Evolutionary conservation across 1,284 basidiomycete genomes (phyloP).

Genomic region (Cryptococcus hybrid): DNA sequence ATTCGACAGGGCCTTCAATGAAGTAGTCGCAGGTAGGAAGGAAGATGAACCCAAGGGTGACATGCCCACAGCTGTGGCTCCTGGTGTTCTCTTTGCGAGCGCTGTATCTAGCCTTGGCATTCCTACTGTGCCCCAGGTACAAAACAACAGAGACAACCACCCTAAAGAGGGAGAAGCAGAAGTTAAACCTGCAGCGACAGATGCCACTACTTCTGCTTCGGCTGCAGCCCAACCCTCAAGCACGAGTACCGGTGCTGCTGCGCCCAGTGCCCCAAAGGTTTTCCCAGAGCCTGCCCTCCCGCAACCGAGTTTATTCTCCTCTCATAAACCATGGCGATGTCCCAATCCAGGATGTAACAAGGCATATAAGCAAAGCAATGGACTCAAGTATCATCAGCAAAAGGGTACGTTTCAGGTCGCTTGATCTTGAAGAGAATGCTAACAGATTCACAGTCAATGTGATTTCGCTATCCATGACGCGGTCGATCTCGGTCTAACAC

Average conservation of each 20-base stretch:
- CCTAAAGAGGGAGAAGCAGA: conserved; percentile 2
- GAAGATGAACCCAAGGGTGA: conserved; percentile 5
- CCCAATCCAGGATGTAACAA: conserved; percentile 98
- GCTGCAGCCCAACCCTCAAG: background rate
- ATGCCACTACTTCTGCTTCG: conserved; percentile 4
- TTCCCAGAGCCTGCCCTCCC: conserved; percentile 34
- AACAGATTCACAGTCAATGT: conserved; percentile 62
- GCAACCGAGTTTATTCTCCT: conserved; percentile 51
- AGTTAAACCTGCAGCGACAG: background rate
- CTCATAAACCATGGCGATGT: conserved; percentile 88
- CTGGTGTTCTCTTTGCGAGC: conserved; percentile 41
- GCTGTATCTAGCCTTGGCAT: conserved; percentile 36
- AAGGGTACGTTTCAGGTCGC: conserved; percentile 30
- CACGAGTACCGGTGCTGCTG: conserved; percentile 6
- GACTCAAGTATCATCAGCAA: conserved; percentile 94
- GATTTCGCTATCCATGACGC: conserved; percentile 80
- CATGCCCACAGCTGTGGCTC: conserved; percentile 41
- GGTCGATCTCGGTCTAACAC: conserved; percentile 65
- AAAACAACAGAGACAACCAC: conserved; percentile 1
- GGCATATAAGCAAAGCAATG: conserved; percentile 96
- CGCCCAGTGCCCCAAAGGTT: conserved; percentile 7
- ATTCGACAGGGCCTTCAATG: conserved; percentile 47
- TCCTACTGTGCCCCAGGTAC: conserved; percentile 30
- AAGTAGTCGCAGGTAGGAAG: conserved; percentile 43
- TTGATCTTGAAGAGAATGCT: too few species aligned